phyloP scores from a whole-genome alignment of 108 stramenopile genomes.

The Discostella pseudostelligera region DNA sequence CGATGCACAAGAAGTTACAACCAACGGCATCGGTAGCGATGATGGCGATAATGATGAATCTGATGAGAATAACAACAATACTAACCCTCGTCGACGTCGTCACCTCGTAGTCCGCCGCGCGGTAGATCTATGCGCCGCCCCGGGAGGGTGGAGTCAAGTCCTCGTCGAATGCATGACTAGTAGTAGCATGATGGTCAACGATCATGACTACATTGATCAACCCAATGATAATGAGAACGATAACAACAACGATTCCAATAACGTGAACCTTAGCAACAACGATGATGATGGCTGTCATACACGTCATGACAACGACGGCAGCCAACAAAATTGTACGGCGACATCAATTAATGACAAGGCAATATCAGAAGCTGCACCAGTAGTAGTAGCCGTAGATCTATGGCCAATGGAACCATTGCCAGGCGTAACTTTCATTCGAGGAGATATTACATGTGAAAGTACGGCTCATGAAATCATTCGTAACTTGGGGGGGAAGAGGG shows the following conservation, averaged over 20 bases:
- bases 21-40: neutral
- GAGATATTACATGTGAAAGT: conserved; percentile 90
- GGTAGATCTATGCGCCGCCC: conserved; percentile 98
- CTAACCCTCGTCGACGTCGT: no score
- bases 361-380: conserved; percentile 21
- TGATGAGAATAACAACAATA: conserved; percentile 22
- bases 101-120: conserved; percentile 57
- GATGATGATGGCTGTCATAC: conserved; percentile 9
- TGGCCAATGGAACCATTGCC: conserved; percentile 97
- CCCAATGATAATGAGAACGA: no score
- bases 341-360: conserved; percentile 1
- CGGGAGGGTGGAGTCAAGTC: conserved; percentile 98
- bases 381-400: conserved; percentile 94
- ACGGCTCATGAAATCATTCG: conserved; percentile 83
- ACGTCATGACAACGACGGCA: neutral
- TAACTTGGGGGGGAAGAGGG: conserved; percentile 73
- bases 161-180: conserved; percentile 58
- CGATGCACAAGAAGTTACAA: neutral
- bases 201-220: no score
- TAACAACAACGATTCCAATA: neutral
- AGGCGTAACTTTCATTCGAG: conserved; percentile 89
- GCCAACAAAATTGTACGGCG: neutral
- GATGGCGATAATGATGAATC: neutral
- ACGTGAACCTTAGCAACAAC: neutral
- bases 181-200: neutral